These are phyloP conservation scores for Chernovozyma sophiae-reginae DNA, from an alignment of 1,139 yeast species.

Conservation along the genomic window DNA sequence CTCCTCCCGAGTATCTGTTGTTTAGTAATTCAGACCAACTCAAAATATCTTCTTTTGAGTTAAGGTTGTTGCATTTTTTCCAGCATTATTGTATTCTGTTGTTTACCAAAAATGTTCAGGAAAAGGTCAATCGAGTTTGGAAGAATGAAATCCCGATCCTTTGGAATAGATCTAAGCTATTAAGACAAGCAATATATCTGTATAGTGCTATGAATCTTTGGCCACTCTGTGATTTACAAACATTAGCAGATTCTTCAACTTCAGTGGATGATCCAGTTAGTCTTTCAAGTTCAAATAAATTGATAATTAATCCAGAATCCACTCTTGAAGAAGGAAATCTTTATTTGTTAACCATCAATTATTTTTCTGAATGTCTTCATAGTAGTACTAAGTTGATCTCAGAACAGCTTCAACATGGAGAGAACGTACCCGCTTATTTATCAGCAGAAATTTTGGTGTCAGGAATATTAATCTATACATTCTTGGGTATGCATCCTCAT, in stretches of 20 bases:
- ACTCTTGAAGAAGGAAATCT: conserved; percentile 2
- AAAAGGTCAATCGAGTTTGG: conserved; percentile 23
- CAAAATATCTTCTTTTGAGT: conserved; percentile 25
- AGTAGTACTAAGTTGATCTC: not conserved
- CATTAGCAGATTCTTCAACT: conserved; percentile 5
- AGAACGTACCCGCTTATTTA: not conserved
- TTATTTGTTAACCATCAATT: conserved; percentile 2
- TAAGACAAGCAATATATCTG: conserved; percentile 20
- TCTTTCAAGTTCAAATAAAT: not conserved
- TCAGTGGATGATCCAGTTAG: too few relatives aligned
- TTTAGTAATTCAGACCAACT: conserved; percentile 13
- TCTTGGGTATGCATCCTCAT: conserved; percentile 29
- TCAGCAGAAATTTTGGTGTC: conserved; percentile 21
- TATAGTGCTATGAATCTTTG: conserved; percentile 19
- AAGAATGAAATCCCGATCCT: conserved; percentile 21
- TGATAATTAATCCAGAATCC: conserved; percentile 2
- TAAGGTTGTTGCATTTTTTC: conserved; percentile 28
- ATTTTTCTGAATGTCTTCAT: conserved; percentile 2
- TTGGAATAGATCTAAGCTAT: conserved; percentile 18
- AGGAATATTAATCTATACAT: conserved; percentile 22
- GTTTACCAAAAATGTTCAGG: conserved; percentile 19
- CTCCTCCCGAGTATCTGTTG: conserved; percentile 5
- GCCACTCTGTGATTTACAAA: conserved; percentile 15
- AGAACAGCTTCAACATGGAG: not conserved
- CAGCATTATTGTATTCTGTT: conserved; percentile 22